These are phyloP conservation scores for Fraxinus dipetala DNA, from an alignment of 305 asterid species.

Conservation along the genomic window DNA sequence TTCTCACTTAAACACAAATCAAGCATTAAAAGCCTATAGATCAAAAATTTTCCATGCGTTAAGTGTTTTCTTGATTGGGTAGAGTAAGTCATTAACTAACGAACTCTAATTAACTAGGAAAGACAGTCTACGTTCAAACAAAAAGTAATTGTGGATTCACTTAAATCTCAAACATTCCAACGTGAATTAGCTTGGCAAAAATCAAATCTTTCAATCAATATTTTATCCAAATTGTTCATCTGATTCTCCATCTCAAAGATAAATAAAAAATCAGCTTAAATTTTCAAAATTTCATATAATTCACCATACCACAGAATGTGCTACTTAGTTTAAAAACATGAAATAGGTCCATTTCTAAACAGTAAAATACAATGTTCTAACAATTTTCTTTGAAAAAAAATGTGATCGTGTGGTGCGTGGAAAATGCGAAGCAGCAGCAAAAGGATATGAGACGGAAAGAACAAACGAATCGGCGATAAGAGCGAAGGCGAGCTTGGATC, in stretches of 20 bases:
- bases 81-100: neutral
- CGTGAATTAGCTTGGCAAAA: neutral
- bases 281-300: neutral
- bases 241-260: neutral
- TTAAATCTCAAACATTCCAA: neutral
- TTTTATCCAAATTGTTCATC: neutral
- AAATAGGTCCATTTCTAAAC: neutral
- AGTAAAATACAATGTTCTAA: neutral
- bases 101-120: neutral
- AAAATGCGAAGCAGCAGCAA: neutral
- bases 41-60: neutral
- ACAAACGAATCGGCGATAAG: conserved; percentile 63
- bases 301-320: neutral
- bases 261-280: neutral
- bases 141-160: neutral
- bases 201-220: neutral
- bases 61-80: neutral
- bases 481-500: conserved; percentile 63
- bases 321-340: neutral
- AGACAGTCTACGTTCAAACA: neutral
- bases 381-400: neutral
- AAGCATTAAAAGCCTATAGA: neutral
- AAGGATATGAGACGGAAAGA: conserved; percentile 87
- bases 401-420: neutral
- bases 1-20: neutral